Base-by-base conservation (phyloP, 1,284 basidiomycete genomes). In the Naganishia cerealis region DNA sequence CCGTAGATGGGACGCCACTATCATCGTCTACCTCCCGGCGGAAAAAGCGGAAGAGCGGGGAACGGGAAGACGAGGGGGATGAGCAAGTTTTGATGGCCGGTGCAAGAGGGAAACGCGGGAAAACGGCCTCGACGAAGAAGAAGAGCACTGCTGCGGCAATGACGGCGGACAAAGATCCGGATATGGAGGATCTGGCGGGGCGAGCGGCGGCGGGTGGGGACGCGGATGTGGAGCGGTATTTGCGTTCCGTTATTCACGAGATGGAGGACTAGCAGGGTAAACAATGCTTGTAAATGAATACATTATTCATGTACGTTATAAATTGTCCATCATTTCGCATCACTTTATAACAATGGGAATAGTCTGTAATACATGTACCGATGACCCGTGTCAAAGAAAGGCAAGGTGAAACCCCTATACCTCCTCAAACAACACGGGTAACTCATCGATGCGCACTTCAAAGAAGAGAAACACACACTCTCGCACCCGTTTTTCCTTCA, bases 401-500 rank as follows among this genome's bases (percentile, higher is more conserved):
- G 46, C 21, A 13, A 50, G 43, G 46, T 50, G 8, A 15, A 50
- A 7, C n/a, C 6, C 13, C n/a, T 9, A 7, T 24, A 50, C 46
- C 46, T 50, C 46, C 46, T 50, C 46, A 24, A 50, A 24, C 46
- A n/a, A 50, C 46, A 50, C 46, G 46, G 24, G 46, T 24, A 7
- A 50, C 21, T 50, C 46, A 50, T 50, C 46, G 46, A 33, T 33
- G 29, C 29, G 29, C 29, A 33, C 29, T 48, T 29, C 56, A 36
- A 24, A 42, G 26, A 43, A 57, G 57, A 48, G 43, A 48, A 29
- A 50, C 21, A 7, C 5, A 54, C 43, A 39, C 18, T 63, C 61
- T 63, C 54, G 61, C 61, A 63, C 61, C 61, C 61, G 61, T 63
- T 63, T 63, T 63, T 63, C 61, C 61, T 63, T 63, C 61, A 63